Base-by-base conservation (phyloP, 768 basidiomycete species). In the Amanita thiersii region DNA sequence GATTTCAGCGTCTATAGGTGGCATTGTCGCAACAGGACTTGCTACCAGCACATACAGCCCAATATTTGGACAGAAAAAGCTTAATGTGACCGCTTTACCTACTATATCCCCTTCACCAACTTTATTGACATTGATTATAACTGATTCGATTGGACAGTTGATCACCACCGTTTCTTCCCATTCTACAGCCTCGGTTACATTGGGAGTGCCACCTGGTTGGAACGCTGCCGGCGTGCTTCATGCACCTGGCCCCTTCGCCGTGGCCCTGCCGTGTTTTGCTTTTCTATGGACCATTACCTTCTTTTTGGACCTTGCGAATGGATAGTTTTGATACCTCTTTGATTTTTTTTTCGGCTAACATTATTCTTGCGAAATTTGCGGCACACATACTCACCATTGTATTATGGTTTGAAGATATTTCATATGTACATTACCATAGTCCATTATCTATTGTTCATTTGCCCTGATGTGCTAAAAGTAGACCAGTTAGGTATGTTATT, bases 1-100 rank as follows among this genome's bases (percentile, higher is more conserved):
- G 3, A 59, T 85, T 36, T 49, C 70, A 6, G 75, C 73, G 3
- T 45, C 66, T 11, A 53, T 71, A 2, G 79, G 81, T 5, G 73
- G 73, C 37, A 67, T 81, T 15, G 76, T 77, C 3, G 47, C 61
- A 2, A 69, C 77, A 12, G 83, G 75, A 25, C 75, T 87, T 15
- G 86, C 77, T 12, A 80, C 78, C 0, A 79, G 75, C 56, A 86
- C 85, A 2, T 89, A 89, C 52, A 64, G 58, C 25, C 68, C 86
- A 0, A 62, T 85, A 19, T 58, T 82, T 37, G 73, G 62, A 14
- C 45, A 59, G 47, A 47, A 63, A 47, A 57, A 57, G 4, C 53
- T 61, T 32, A 78, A 73, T 47, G 63, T 60, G 20, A 71, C 80
- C 1, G 75, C 68, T 5, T 58, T 89, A 8, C 82, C 84, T 11